These are phyloP conservation scores for Plasmodium malariae DNA, from an alignment of 169 alveolate genomes.

Conservation along the genomic window DNA sequence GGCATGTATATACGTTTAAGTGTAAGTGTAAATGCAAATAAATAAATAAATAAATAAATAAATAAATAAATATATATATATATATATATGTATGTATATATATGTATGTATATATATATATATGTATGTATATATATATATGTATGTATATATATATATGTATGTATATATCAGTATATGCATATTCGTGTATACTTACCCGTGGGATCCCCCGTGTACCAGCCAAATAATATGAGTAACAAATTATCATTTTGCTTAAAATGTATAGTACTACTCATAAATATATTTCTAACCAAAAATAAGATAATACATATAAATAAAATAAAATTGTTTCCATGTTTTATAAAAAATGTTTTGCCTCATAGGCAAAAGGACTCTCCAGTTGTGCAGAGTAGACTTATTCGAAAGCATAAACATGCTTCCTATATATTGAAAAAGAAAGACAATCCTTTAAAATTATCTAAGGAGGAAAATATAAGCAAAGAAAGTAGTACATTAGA, in stretches of 20 bases:
- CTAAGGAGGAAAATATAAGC: neutral
- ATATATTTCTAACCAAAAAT: neutral
- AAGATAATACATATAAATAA: slow-evolving; percentile 12
- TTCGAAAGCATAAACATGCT: neutral
- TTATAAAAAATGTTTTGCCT: slow-evolving; percentile 16
- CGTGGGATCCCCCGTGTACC: neutral
- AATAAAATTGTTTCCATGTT: slow-evolving; percentile 14
- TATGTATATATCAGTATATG: too few species aligned
- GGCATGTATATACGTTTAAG: too few species aligned
- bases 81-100: too few species aligned
- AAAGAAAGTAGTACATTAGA: neutral
- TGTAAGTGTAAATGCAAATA: too few species aligned
- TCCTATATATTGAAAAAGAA: neutral
- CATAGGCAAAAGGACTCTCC: neutral
- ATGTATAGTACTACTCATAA: slow-evolving; percentile 29
- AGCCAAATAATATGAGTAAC: slow-evolving; percentile 27
- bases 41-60: too few species aligned
- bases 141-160: neutral
- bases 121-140: neutral
- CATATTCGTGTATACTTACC: neutral
- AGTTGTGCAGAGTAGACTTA: neutral
- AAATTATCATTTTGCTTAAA: neutral
- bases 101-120: too few species aligned
- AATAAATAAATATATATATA: too few species aligned
- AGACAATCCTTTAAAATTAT: slow-evolving; percentile 1